phyloP scores from a whole-genome alignment of 768 basidiomycete species.

The Vararia minispora region DNA sequence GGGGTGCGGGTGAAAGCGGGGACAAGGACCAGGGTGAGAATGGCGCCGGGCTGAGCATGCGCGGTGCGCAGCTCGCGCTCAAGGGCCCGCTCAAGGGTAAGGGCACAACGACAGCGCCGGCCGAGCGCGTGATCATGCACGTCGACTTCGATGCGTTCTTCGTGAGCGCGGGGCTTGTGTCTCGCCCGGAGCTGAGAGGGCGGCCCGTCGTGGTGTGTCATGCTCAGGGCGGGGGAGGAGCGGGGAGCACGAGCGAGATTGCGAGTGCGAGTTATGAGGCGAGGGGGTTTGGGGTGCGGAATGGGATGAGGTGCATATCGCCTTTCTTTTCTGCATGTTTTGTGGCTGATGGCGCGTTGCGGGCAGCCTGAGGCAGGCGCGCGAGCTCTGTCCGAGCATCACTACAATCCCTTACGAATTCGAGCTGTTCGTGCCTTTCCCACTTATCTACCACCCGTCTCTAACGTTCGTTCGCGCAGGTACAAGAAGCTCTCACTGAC shows the following conservation, averaged over 20 bases:
- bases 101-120: slow-evolving; percentile 36
- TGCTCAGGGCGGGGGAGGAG: slow-evolving; percentile 67
- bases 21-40: slow-evolving; percentile 15
- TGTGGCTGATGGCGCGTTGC: too few relatives aligned
- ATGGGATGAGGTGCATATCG: slow-evolving; percentile 79
- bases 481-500: slow-evolving; percentile 76
- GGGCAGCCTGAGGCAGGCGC: slow-evolving; percentile 70
- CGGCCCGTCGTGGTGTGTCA: slow-evolving; percentile 95
- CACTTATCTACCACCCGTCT: not conserved
- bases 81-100: slow-evolving; percentile 50
- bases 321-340: not conserved
- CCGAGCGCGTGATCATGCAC: slow-evolving; percentile 72
- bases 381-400: slow-evolving; percentile 62
- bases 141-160: slow-evolving; percentile 98
- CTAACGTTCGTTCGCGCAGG: slow-evolving; percentile 27
- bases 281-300: slow-evolving; percentile 73
- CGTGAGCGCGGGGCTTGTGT: slow-evolving; percentile 79
- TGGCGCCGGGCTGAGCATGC: slow-evolving; percentile 17
- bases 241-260: slow-evolving; percentile 84
- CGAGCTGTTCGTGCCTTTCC: slow-evolving; percentile 39
- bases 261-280: slow-evolving; percentile 95
- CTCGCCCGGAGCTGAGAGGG: slow-evolving; percentile 70
- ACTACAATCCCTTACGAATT: slow-evolving; percentile 91
- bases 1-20: slow-evolving; percentile 6
- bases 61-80: slow-evolving; percentile 33